These are phyloP conservation scores for Hordeum marinum DNA, from an alignment of 176 grass and related monocot genomes.

Conservation along the genomic window DNA sequence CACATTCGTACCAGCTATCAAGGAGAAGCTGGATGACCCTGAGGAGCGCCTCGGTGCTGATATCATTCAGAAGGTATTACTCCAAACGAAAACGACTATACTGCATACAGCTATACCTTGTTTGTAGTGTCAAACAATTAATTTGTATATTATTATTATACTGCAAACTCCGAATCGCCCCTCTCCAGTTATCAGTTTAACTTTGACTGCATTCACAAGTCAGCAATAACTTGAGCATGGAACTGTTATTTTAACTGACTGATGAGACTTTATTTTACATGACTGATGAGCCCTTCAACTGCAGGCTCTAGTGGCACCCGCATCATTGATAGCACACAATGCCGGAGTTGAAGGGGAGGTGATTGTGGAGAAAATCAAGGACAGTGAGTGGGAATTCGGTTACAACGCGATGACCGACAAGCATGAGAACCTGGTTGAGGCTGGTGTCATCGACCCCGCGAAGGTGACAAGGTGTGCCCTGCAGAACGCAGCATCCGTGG, in stretches of 20 bases:
- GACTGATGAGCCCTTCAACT: too few relatives aligned
- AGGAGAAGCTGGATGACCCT: conserved; percentile 76
- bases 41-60: conserved; percentile 90
- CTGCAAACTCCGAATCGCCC: too few relatives aligned
- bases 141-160: not conserved
- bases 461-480: conserved; percentile 82
- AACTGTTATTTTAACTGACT: not conserved
- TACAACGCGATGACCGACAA: conserved; percentile 88
- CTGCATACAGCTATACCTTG: not conserved
- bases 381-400: conserved; percentile 72
- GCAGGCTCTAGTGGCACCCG: conserved; percentile 69
- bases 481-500: conserved; percentile 65
- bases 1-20: conserved; percentile 62
- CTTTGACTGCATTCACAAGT: not conserved
- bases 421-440: conserved; percentile 78
- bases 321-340: conserved; percentile 75
- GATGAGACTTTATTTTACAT: not conserved
- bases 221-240: not conserved
- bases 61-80: conserved; percentile 84
- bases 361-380: conserved; percentile 74
- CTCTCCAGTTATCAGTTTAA: not conserved
- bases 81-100: not conserved
- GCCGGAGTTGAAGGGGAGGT: conserved; percentile 90
- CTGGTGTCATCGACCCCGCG: conserved; percentile 80
- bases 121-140: not conserved